Evolutionary conservation across 2,329 filamentous ascomycete genomes (phyloP), one percentile per base, ranked within the genome.

Genomic region (Arachnomyces sp.): DNA sequence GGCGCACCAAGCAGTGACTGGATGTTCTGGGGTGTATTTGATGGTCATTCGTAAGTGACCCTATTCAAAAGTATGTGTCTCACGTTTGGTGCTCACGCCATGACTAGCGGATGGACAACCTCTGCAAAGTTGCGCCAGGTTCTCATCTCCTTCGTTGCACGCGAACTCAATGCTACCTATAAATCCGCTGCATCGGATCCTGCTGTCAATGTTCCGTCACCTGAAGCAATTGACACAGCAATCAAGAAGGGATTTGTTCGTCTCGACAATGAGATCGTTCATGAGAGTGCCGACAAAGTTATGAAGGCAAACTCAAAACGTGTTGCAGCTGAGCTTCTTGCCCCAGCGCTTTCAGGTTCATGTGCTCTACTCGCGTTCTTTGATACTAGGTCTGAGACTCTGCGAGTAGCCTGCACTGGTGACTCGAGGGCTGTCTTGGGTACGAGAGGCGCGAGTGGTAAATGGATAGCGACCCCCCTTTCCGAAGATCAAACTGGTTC

Each of bases 21-120:
- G 92, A 96, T 96, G 88, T 98, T 98, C 63, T 98, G 93, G 92
- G 92, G 89, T 43, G 89, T 98, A 13, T 98, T 96, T 63, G 92
- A 98, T 58, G 92, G 92, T 0, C 92, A 98, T 64, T 86, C 85
- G 86, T 90, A 69, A 64, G 76, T 74, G 45, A 38, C 31, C 6
- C 4, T 16, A 13, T 30, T 11, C 4, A 2, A 29, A 29, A 12
- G 8, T 44, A 34, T 40, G 37, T 41, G 15, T 16, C 33, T 32
- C 12, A 40, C 31, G 34, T 18, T 39, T 9, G 9, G 20, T 30
- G 25, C 47, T 54, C 37, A 59, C 38, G 37, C 34, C 11, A 50
- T 30, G 42, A 9, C 28, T 52, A 93, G 87, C 34, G 92, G 92
- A 51, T 98, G 92, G 92, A 95, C 92, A 3, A 98, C 92, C 5